phyloP scores from a whole-genome alignment of 768 basidiomycete species.

The Naganishia onofrii region DNA sequence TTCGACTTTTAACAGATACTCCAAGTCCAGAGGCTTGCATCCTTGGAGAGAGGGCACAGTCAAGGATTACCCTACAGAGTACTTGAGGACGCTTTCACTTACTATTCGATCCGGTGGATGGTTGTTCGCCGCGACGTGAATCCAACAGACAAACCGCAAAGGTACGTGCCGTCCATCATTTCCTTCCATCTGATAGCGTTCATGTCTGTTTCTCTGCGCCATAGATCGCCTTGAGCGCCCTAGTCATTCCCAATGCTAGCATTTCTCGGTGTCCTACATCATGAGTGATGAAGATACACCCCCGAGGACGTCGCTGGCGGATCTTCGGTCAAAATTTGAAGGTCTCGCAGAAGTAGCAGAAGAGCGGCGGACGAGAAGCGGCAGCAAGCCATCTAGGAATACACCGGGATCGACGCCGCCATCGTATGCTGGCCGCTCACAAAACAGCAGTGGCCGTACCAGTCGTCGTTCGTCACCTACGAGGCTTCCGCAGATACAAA shows the following conservation, averaged over 20 bases:
- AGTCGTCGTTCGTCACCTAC: not conserved
- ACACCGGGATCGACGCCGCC: not conserved
- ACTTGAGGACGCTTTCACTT: too few species aligned
- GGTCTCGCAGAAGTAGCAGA: not conserved
- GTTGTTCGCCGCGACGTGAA: too few species aligned
- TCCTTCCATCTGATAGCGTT: not conserved
- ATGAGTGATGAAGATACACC: slow-evolving; percentile 15
- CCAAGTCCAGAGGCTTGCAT: too few species aligned
- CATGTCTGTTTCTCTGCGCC: not conserved
- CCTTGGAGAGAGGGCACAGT: too few species aligned
- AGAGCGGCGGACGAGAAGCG: not conserved
- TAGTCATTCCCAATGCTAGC: not conserved
- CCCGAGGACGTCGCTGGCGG: not conserved
- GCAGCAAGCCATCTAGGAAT: not conserved
- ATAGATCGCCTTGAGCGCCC: not conserved
- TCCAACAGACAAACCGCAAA: not conserved
- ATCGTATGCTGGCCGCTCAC: not conserved
- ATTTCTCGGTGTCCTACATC: not conserved
- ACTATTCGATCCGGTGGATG: too few species aligned
- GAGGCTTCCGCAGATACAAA: not conserved
- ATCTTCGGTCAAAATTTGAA: slow-evolving; percentile 14
- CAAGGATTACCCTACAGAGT: too few species aligned
- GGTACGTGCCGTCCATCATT: not conserved
- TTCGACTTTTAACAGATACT: too few species aligned
- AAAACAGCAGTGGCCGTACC: not conserved